Percentiles rank a stretch among this genome's conserved stretches.
phyloP scores from a whole-genome alignment of 2,329 filamentous ascomycete species.

The Aspergillus quadrilineatus region DNA sequence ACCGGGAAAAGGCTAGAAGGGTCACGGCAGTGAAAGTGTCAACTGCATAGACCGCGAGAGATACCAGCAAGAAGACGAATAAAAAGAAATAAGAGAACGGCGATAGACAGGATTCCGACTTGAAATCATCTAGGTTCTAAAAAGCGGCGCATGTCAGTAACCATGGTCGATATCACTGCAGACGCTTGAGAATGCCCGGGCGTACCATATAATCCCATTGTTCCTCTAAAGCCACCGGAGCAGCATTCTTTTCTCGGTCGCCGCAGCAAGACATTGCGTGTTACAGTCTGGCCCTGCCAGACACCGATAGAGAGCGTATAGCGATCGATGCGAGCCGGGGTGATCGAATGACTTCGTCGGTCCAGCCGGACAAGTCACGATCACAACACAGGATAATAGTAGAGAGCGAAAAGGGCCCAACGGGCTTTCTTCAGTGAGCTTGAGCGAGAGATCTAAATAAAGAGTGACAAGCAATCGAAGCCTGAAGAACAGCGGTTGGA shows the following conservation, averaged over 20 bases:
- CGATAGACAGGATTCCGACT: slow-evolving; percentile 72
- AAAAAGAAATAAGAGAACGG: slow-evolving; percentile 81
- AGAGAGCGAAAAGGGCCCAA: slow-evolving; percentile 3
- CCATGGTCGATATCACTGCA: not conserved
- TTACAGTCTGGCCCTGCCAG: slow-evolving; percentile 32
- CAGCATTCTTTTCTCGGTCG: slow-evolving; percentile 56
- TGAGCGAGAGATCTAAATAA: slow-evolving; percentile 13
- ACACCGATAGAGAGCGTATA: not conserved
- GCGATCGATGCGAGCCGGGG: slow-evolving; percentile 12
- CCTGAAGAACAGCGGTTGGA: slow-evolving; percentile 12
- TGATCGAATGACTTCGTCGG: slow-evolving; percentile 31
- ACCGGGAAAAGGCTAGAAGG: slow-evolving; percentile 81
- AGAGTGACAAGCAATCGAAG: slow-evolving; percentile 16
- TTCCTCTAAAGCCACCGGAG: slow-evolving; percentile 74
- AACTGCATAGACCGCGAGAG: slow-evolving; percentile 79
- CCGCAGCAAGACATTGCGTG: slow-evolving; percentile 65
- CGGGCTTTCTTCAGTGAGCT: slow-evolving; percentile 3
- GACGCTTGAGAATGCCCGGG: not conserved
- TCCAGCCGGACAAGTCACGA: slow-evolving; percentile 36
- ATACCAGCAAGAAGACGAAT: slow-evolving; percentile 75
- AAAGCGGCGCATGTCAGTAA: slow-evolving; percentile 11
- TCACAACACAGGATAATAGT: slow-evolving; percentile 13
- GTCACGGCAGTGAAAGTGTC: slow-evolving; percentile 94
- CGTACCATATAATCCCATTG: slow-evolving; percentile 92
- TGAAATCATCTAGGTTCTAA: slow-evolving; percentile 71